Evolutionary conservation across 345 rosid genomes (phyloP), one percentile per base, ranked within the genome.

Genomic region (Camelina laxa): DNA sequence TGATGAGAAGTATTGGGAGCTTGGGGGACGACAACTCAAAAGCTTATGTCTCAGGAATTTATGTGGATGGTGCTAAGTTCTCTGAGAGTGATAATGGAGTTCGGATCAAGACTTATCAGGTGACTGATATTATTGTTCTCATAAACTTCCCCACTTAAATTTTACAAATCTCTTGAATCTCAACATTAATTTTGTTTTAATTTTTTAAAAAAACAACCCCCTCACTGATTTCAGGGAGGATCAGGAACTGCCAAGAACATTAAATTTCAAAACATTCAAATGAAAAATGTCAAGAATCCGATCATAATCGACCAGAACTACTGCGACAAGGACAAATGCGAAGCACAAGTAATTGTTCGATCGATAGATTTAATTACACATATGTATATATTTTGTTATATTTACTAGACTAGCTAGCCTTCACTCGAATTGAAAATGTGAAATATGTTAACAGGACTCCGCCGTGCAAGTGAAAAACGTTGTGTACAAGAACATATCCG

Each of bases 41-140:
- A 69, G 97, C 83, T 45, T 75, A 84, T 65, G 96, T 94, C 24
- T 91, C 97, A 1, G 89, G 82, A 35, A 79, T 94, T 20, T 75
- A 72, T 1, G 87, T 94, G 8, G 67, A 86, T 73, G 83, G 89
- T 65, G 97, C 89, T 42, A 86, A 75, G 80, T 58, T 94, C 60
- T 78, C 83, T 38, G 79, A 83, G 31, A 91, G 96, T 19, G 60
- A 80, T 20, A 94, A 94, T 76, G 98, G 98, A 19, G 88, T 94
- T 17, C 85, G 98, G 79, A 89, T 94, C 79, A 94, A 91, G 81
- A 91, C 98, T 21, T 94, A 91, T 82, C 97, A 89, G 92, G 97
- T 87, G 42, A 60, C 13, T 48, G 10, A 2, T 57, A 11, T 30
- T 45, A 4, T 12, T 73, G 11, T 20, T 5, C 42, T 9, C 44